These are phyloP conservation scores for Fonsecaea monophora DNA, from an alignment of 2,329 filamentous ascomycete species.

Conservation along the genomic window DNA sequence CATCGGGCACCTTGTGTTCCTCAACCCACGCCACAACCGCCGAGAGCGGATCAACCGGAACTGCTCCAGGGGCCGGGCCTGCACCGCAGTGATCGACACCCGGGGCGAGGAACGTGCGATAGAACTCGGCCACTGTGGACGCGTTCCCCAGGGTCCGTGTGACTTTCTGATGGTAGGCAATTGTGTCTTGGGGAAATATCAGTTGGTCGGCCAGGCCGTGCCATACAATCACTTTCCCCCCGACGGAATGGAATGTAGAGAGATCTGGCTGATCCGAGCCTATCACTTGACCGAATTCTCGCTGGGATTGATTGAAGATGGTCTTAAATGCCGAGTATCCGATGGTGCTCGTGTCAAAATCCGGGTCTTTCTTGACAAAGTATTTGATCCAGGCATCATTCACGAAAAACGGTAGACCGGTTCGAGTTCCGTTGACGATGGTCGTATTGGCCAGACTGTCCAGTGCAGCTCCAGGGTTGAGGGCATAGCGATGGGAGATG, in stretches of 20 bases:
- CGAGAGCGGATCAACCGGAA: slow-evolving; percentile 7
- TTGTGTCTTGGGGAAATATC: slow-evolving; percentile 10
- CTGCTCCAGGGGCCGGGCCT: slow-evolving; percentile 6
- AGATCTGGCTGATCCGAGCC: slow-evolving; percentile 2
- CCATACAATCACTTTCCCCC: slow-evolving; percentile 14
- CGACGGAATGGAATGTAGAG: slow-evolving; percentile 4
- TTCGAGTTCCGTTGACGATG: neutral
- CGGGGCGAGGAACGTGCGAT: slow-evolving; percentile 14
- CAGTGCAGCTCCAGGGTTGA: slow-evolving; percentile 14
- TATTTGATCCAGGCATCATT: slow-evolving; percentile 18
- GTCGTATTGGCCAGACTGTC: slow-evolving; percentile 19
- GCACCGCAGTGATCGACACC: slow-evolving; percentile 14
- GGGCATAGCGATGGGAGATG: slow-evolving; percentile 4
- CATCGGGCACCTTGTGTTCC: neutral
- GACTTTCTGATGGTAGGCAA: slow-evolving; percentile 8
- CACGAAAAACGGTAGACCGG: slow-evolving; percentile 11
- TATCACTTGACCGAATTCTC: neutral
- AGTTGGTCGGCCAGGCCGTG: slow-evolving; percentile 17
- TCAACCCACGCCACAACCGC: slow-evolving; percentile 18
- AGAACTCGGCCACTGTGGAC: slow-evolving; percentile 3
- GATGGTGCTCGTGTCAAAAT: slow-evolving; percentile 1
- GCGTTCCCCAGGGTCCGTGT: neutral
- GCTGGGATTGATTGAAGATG: slow-evolving; percentile 9
- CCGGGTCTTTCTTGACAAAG: slow-evolving; percentile 8
- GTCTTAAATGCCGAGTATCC: slow-evolving; percentile 3